Percentiles rank a stretch among this genome's conserved stretches.
Conservation (phyloP, 176 grass and related monocot genomes). For the Pontederia crassipes region DNA sequence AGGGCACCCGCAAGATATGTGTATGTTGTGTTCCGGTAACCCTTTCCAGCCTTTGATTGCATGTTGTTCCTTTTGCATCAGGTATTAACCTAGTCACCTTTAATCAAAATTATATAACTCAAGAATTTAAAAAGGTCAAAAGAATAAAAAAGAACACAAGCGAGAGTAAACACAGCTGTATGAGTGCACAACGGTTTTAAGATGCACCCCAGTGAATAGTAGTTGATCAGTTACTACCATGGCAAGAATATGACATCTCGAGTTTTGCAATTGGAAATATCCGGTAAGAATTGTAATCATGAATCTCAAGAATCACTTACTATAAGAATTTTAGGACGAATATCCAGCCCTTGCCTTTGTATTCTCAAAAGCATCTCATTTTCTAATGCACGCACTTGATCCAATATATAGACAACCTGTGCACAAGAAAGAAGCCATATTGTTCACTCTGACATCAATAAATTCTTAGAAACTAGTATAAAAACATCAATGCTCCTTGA, state of each 20-base stretch:
- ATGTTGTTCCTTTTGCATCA: constrained; percentile 91
- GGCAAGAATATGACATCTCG: not conserved
- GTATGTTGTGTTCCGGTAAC: constrained; percentile 81
- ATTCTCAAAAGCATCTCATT: constrained; percentile 92
- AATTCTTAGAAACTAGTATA: not conserved
- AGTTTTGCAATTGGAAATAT: not conserved
- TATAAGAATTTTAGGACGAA: constrained; percentile 88
- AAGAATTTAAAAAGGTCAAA: constrained; percentile 7
- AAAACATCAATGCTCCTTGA: not conserved
- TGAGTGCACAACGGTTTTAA: not conserved
- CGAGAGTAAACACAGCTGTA: not conserved
- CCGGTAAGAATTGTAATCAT: not conserved
- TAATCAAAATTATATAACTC: constrained; percentile 8
- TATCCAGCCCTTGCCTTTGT: constrained; percentile 75
- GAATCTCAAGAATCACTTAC: constrained; percentile 31
- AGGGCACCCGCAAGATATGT: constrained; percentile 77
- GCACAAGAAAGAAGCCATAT: not conserved
- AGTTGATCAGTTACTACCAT: not conserved
- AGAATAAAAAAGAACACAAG: not conserved
- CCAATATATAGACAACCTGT: constrained; percentile 95
- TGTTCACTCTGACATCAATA: not conserved
- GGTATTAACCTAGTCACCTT: constrained; percentile 99
- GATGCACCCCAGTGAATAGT: not conserved
- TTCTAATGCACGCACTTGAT: constrained; percentile 95
- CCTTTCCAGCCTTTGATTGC: constrained; percentile 89